Conservation (phyloP, 768 basidiomycete species). For the Lactarius sanguifluus region DNA sequence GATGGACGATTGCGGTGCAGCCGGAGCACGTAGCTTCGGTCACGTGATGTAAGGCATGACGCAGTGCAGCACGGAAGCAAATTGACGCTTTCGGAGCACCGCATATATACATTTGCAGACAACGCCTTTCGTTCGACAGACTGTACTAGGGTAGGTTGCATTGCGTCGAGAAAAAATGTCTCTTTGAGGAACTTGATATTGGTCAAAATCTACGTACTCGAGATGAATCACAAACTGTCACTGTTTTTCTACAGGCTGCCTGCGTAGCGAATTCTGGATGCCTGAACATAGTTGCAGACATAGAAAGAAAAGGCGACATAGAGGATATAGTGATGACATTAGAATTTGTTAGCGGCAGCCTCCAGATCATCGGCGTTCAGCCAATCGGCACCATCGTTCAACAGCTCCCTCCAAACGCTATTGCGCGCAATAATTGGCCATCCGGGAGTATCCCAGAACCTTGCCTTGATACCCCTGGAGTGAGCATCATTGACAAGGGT, state of each 20-base stretch:
- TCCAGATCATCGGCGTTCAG: slow-evolving; percentile 51
- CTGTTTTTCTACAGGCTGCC: not conserved
- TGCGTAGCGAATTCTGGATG: not conserved
- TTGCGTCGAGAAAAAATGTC: not conserved
- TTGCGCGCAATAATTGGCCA: slow-evolving; percentile 47
- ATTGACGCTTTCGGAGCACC: not conserved
- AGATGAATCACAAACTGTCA: not conserved
- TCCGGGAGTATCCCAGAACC: slow-evolving; percentile 55
- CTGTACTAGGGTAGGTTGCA: not conserved
- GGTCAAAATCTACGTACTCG: not conserved
- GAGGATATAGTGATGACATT: not conserved
- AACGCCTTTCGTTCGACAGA: not conserved
- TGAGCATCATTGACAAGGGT: slow-evolving; percentile 47
- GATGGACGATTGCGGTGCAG: not conserved
- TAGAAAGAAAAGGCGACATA: not conserved
- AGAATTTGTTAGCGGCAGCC: slow-evolving; percentile 41
- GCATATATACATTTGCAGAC: too few relatives aligned
- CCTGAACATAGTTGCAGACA: not conserved
- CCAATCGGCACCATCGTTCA: slow-evolving; percentile 49
- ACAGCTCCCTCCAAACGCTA: slow-evolving; percentile 45
- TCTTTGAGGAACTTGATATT: not conserved
- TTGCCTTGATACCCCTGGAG: slow-evolving; percentile 43
- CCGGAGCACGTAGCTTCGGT: too few relatives aligned
- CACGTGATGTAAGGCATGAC: not conserved
- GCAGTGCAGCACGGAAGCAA: not conserved